Evolutionary conservation across 805 yeast species (phyloP).

Genomic region (Nakazawaea populi): DNA sequence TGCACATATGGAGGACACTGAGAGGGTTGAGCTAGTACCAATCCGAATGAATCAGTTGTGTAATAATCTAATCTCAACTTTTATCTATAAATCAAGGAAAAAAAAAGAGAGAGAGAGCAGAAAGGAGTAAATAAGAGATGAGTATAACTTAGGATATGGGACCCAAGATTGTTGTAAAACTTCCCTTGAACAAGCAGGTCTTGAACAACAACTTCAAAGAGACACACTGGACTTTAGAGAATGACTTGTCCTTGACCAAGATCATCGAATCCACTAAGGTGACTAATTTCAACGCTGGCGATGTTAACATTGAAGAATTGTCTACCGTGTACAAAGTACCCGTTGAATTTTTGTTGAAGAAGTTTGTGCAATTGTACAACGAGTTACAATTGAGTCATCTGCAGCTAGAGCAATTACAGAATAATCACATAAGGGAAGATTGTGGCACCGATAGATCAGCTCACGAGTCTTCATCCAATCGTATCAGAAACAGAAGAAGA

Average conservation of each 20-base stretch:
- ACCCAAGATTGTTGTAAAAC: conserved; percentile 2
- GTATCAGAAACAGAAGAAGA: too few species aligned
- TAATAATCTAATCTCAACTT: too few species aligned
- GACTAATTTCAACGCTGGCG: not conserved
- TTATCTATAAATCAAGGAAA: too few species aligned
- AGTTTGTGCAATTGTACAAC: conserved; percentile 5
- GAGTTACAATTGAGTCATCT: not conserved
- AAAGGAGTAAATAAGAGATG: not conserved
- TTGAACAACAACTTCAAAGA: conserved; percentile 4
- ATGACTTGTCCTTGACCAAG: not conserved
- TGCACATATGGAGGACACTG: too few species aligned
- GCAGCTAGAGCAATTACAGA: not conserved
- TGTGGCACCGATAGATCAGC: too few species aligned
- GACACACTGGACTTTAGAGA: conserved; percentile 4
- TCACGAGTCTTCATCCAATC: too few species aligned
- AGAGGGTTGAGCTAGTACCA: too few species aligned
- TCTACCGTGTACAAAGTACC: conserved; percentile 8
- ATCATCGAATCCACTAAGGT: not conserved
- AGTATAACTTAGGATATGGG: not conserved
- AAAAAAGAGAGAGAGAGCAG: not conserved
- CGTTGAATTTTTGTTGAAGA: conserved; percentile 6
- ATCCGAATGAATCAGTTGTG: too few species aligned
- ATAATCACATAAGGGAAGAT: too few species aligned
- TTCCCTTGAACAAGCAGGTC: conserved; percentile 9
- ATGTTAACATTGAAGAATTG: conserved; percentile 1